Conservation (phyloP, 129 eudicot species). For the Daucus carota region DH1_v3.0 NC_030385.2:8937001-8937500, state of each 20-base stretch:
- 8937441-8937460: not conserved
- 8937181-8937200: not conserved
- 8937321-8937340: not conserved
- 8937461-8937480: not conserved
- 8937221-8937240: not conserved
- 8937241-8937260: not conserved
- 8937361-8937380: not conserved
- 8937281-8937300: not conserved
- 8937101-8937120: slow-evolving; percentile 41
- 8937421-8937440: not conserved
- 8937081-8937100: slow-evolving; percentile 76
- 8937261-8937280: not conserved
- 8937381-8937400: not conserved
- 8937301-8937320: not conserved
- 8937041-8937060: not conserved
- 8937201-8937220: slow-evolving; percentile 1
- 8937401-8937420: not conserved
- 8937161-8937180: slow-evolving; percentile 30
- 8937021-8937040: not conserved
- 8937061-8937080: slow-evolving; percentile 96
- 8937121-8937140: slow-evolving; percentile 57
- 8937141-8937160: slow-evolving; percentile 87
- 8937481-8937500: not conserved
- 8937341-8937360: not conserved
- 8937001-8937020: not conserved